Conservation (phyloP, 2,329 filamentous ascomycete genomes). For the Aspergillus ustus region DNA sequence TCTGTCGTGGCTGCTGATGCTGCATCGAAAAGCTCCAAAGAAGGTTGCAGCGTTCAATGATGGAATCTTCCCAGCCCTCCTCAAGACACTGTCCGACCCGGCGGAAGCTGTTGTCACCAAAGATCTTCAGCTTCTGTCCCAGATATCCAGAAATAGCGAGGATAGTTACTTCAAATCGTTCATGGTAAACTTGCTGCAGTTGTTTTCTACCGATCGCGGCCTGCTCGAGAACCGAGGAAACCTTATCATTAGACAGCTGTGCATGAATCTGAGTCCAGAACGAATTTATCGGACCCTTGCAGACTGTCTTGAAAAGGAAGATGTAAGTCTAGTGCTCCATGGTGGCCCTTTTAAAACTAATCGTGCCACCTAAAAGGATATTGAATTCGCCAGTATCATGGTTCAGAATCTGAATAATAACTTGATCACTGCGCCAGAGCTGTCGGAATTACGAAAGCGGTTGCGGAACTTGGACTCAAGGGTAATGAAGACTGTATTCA, state of each 20-base stretch:
- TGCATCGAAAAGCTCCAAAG: slow-evolving; percentile 90
- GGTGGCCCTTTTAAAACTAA: not conserved
- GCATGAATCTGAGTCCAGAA: slow-evolving; percentile 88
- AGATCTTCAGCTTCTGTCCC: slow-evolving; percentile 88
- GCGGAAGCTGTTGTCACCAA: slow-evolving; percentile 95
- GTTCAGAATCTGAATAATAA: slow-evolving; percentile 99
- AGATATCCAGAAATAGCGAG: slow-evolving; percentile 95
- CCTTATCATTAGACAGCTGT: slow-evolving; percentile 93
- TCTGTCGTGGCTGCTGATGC: slow-evolving; percentile 95
- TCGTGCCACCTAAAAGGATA: slow-evolving; percentile 58
- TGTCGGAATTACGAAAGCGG: slow-evolving; percentile 87
- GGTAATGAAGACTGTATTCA: slow-evolving; percentile 48
- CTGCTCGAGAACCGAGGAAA: slow-evolving; percentile 92
- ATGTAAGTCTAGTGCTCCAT: slow-evolving; percentile 48
- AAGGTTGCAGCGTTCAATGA: slow-evolving; percentile 96
- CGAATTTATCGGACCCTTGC: slow-evolving; percentile 94
- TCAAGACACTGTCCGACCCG: slow-evolving; percentile 95
- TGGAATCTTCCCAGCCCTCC: slow-evolving; percentile 90
- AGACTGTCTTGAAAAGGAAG: slow-evolving; percentile 95
- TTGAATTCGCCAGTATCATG: slow-evolving; percentile 99
- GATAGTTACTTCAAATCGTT: slow-evolving; percentile 98
- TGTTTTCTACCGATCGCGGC: slow-evolving; percentile 92
- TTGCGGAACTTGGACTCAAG: slow-evolving; percentile 88
- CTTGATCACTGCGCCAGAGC: slow-evolving; percentile 92
- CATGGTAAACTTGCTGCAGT: slow-evolving; percentile 93